A percentile compares a stretch with the other conserved stretches of the same genome.
Conservation (phyloP, 306 rosid genomes). For the Pyrus pyrifolia region DNA sequence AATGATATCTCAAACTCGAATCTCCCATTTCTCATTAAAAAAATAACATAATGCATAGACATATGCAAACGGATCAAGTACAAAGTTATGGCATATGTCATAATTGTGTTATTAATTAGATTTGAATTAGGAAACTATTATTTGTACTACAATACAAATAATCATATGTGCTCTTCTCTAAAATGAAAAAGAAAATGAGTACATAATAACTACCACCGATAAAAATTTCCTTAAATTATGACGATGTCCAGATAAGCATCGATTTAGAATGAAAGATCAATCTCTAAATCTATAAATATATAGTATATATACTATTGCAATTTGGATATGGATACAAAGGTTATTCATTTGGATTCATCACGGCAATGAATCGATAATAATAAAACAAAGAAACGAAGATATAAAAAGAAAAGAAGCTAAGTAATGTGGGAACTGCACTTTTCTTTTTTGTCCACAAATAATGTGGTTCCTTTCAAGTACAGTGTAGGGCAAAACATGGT, state of each 20-base stretch:
- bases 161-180: neutral
- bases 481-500: neutral
- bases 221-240: too few relatives aligned
- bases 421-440: neutral
- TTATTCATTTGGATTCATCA: neutral
- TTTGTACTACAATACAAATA: too few relatives aligned
- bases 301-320: neutral
- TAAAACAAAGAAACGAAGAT: neutral
- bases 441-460: neutral
- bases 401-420: neutral
- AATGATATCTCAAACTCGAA: too few relatives aligned
- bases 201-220: neutral
- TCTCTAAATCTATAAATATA: neutral
- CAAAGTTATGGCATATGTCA: neutral
- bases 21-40: neutral
- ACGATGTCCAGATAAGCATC: too few relatives aligned
- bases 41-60: neutral
- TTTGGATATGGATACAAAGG: neutral
- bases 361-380: neutral
- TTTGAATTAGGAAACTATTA: too few relatives aligned
- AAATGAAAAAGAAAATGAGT: neutral
- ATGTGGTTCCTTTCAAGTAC: neutral
- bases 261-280: too few relatives aligned
- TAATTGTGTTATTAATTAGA: neutral
- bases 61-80: neutral